A percentile compares a stretch with the other conserved stretches of the same genome.
These are phyloP conservation scores for Myochromella boudieri DNA, from an alignment of 768 basidiomycete genomes.

Conservation along the genomic window DNA sequence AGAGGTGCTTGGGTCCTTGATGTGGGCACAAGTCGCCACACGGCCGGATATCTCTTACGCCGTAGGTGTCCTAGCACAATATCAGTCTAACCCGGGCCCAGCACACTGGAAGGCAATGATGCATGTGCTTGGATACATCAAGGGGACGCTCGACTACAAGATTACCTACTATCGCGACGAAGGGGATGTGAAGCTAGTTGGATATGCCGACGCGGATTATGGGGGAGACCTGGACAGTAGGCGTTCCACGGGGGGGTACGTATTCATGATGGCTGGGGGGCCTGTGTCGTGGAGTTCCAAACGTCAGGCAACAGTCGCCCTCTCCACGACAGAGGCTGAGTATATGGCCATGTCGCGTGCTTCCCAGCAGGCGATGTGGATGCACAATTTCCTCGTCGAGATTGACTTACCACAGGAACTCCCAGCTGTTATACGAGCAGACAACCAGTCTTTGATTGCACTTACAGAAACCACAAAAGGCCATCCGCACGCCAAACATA, in stretches of 20 bases:
- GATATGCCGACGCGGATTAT: conserved; percentile 27
- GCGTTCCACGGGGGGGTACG: conserved; percentile 24
- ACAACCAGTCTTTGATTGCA: conserved; percentile 28
- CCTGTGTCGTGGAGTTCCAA: conserved; percentile 29
- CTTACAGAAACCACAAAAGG: conserved; percentile 25
- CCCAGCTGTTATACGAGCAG: conserved; percentile 15
- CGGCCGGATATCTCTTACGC: conserved; percentile 21
- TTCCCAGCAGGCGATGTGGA: conserved; percentile 23
- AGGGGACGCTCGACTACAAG: conserved; percentile 25
- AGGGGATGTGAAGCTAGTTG: conserved; percentile 6
- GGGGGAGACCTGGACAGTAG: conserved; percentile 22
- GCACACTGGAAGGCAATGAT: conserved; percentile 37
- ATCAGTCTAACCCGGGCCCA: conserved; percentile 22
- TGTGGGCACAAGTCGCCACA: background rate
- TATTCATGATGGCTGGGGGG: conserved; percentile 22
- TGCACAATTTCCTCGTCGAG: conserved; percentile 19
- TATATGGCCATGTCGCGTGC: conserved; percentile 29
- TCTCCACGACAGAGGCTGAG: conserved; percentile 37
- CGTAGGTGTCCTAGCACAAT: conserved; percentile 20
- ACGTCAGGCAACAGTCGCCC: conserved; percentile 29
- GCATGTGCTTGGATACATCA: conserved; percentile 35
- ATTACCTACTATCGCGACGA: conserved; percentile 19
- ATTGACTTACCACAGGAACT: conserved; percentile 7
- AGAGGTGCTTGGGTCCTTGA: background rate
- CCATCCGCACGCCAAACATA: conserved; percentile 28